A percentile compares a stretch with the other conserved stretches of the same genome.
Evolutionary conservation across 768 basidiomycete species (phyloP).

Genomic region (Cyclocybe aegerita): DNA sequence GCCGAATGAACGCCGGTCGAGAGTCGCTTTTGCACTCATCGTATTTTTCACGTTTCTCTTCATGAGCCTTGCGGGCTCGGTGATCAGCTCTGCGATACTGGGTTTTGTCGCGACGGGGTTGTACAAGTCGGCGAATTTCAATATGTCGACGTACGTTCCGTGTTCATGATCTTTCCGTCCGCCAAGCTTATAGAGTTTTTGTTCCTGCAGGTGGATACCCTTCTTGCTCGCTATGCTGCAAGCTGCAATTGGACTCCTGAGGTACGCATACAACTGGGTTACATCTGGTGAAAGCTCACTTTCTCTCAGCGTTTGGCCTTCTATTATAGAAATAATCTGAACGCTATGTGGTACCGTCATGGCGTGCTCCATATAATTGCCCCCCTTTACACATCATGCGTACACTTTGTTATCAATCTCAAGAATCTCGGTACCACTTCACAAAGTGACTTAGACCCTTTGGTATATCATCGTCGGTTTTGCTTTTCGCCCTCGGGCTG

Average conservation of each 20-base stretch:
- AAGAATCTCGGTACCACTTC: too few species aligned
- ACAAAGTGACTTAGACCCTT: too few species aligned
- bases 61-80: slow-evolving; percentile 43
- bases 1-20: slow-evolving; percentile 41
- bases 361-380: not conserved
- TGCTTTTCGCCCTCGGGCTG: too few species aligned
- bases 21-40: slow-evolving; percentile 46
- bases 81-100: slow-evolving; percentile 44
- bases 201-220: slow-evolving; percentile 40
- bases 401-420: too few species aligned
- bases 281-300: slow-evolving; percentile 1
- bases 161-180: not conserved
- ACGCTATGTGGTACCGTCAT: not conserved
- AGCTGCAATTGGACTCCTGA: slow-evolving; percentile 39
- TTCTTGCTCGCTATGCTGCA: slow-evolving; percentile 44
- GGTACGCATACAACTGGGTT: slow-evolving; percentile 21
- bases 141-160: slow-evolving; percentile 49
- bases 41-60: slow-evolving; percentile 42
- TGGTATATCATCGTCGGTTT: too few species aligned
- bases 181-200: not conserved
- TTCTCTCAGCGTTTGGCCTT: slow-evolving; percentile 38
- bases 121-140: slow-evolving; percentile 42
- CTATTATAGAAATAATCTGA: slow-evolving; percentile 44
- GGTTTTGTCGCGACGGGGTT: slow-evolving; percentile 46
- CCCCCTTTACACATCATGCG: too few species aligned